A percentile compares a stretch with the other conserved stretches of the same genome.
Evolutionary conservation across 2,329 filamentous ascomycete genomes (phyloP).

Genomic region (Hypoxylon sp.): DNA sequence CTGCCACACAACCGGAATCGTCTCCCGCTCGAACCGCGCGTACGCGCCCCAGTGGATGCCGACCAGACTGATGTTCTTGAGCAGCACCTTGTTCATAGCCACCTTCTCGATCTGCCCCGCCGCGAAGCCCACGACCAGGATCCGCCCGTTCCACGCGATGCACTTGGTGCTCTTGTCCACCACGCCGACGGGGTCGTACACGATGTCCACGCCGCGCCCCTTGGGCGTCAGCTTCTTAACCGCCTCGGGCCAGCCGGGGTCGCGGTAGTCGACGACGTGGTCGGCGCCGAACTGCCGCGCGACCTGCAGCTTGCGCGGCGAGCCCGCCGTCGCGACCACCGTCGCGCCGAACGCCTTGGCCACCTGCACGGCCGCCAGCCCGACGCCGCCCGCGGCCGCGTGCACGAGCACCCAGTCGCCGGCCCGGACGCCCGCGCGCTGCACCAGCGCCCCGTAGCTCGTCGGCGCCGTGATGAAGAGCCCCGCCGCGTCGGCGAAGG

Average conservation of each 20-base stretch:
- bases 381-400: conserved; percentile 91
- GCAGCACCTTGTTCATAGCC: conserved; percentile 87
- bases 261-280: conserved; percentile 81
- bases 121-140: conserved; percentile 91
- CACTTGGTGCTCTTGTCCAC: conserved; percentile 91
- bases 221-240: conserved; percentile 84
- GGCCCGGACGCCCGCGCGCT: conserved; percentile 78
- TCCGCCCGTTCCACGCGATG: conserved; percentile 90
- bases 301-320: conserved; percentile 81
- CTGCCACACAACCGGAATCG: conserved; percentile 80
- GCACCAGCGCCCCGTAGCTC: conserved; percentile 85
- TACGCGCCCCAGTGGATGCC: conserved; percentile 95
- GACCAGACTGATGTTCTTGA: conserved; percentile 93
- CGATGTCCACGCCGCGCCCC: conserved; percentile 83
- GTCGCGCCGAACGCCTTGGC: conserved; percentile 92
- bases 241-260: conserved; percentile 71
- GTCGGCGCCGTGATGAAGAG: conserved; percentile 94
- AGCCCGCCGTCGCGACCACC: conserved; percentile 93
- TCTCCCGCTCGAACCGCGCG: conserved; percentile 76
- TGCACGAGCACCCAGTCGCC: conserved; percentile 93
- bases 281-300: conserved; percentile 87
- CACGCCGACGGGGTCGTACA: conserved; percentile 93
- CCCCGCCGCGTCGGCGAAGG: conserved; percentile 85
- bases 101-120: conserved; percentile 90
- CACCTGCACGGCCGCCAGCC: conserved; percentile 90